Conservation (phyloP, 225 moss, liverwort and hornwort species). For the Bryoerythrophyllum caledonicum region DNA sequence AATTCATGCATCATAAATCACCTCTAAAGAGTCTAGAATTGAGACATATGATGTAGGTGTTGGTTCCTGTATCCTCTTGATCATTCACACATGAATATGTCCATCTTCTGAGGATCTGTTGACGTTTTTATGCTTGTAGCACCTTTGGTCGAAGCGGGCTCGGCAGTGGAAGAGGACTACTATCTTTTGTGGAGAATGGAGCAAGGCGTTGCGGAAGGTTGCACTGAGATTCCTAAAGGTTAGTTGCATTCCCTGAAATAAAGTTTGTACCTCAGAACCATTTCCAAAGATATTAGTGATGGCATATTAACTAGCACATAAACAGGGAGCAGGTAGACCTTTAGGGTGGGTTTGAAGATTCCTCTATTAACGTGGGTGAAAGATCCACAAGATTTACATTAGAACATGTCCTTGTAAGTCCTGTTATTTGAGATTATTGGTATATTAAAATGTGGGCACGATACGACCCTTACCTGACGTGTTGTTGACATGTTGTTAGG, state of each 20-base stretch:
- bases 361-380: too few relatives aligned
- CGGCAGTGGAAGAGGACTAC: slow-evolving; percentile 67
- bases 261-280: background rate
- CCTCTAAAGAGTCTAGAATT: background rate
- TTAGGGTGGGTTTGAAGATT: too few relatives aligned
- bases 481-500: slow-evolving; percentile 39
- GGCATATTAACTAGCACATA: background rate
- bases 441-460: too few relatives aligned
- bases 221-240: slow-evolving; percentile 90
- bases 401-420: too few relatives aligned
- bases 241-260: background rate
- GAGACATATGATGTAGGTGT: too few relatives aligned
- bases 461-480: background rate
- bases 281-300: background rate
- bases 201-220: slow-evolving; percentile 91
- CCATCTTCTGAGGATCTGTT: slow-evolving; percentile 1
- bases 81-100: background rate
- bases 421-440: too few relatives aligned
- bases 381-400: too few relatives aligned
- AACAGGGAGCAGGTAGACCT: background rate
- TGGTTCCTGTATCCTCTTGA: slow-evolving; percentile 3
- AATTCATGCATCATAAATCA: background rate
- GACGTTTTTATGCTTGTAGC: slow-evolving; percentile 45
- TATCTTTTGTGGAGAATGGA: slow-evolving; percentile 91
- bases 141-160: slow-evolving; percentile 70